phyloP scores from a whole-genome alignment of 495 filamentous ascomycete genomes.

The Talaromyces thailandensis region DNA sequence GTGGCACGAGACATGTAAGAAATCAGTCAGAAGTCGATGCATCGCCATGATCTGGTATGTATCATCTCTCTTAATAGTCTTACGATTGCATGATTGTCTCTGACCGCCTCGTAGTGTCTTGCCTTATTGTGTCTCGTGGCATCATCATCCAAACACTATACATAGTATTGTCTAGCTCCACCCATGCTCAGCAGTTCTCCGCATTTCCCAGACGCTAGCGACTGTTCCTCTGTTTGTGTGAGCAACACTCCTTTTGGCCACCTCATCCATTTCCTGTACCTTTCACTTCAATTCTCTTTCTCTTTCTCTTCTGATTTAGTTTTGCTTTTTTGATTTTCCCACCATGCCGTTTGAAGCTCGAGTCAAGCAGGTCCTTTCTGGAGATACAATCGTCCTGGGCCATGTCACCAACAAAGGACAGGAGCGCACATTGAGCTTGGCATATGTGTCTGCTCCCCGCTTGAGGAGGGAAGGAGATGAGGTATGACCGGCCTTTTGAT shows the following conservation, averaged over 20 bases:
- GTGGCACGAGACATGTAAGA: not conserved
- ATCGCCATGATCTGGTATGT: not conserved
- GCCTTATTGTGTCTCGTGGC: not conserved
- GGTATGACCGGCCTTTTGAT: slow-evolving; percentile 26
- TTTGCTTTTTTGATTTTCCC: slow-evolving; percentile 11
- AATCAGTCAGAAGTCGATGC: not conserved
- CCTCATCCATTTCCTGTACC: slow-evolving; percentile 11
- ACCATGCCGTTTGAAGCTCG: slow-evolving; percentile 54
- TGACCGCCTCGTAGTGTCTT: not conserved
- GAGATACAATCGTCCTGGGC: slow-evolving; percentile 79
- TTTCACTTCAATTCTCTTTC: slow-evolving; percentile 10
- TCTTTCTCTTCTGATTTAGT: slow-evolving; percentile 10
- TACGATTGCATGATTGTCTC: too few species aligned
- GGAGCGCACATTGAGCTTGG: slow-evolving; percentile 80
- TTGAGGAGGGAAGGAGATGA: slow-evolving; percentile 86
- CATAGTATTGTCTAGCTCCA: not conserved
- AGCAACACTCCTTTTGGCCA: not conserved
- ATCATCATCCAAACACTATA: not conserved
- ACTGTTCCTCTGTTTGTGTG: not conserved
- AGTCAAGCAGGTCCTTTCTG: slow-evolving; percentile 88
- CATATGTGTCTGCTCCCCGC: slow-evolving; percentile 82
- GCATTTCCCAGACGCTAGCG: slow-evolving; percentile 1
- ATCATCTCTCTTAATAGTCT: not conserved
- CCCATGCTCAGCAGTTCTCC: not conserved
- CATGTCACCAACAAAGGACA: slow-evolving; percentile 62